Evolutionary conservation across 164 flowering plant species (phyloP).

Genomic region (Annona squamosa): DNA sequence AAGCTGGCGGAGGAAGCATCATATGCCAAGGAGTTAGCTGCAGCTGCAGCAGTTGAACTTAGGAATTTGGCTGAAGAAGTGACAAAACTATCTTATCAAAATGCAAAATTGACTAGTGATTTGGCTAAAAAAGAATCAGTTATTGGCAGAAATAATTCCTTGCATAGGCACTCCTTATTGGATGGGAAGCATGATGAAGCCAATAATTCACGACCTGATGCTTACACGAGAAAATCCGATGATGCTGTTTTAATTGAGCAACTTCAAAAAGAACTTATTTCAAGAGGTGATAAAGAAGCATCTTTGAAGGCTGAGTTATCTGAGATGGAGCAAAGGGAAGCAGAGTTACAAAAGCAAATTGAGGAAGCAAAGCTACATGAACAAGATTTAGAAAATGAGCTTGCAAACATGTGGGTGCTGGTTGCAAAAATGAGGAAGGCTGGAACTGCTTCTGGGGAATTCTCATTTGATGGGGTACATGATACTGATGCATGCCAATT

Average conservation of each 20-base stretch:
- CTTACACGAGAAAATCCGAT: conserved; percentile 22
- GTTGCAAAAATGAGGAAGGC: conserved; percentile 53
- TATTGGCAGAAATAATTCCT: conserved; percentile 24
- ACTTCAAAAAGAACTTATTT: conserved; percentile 42
- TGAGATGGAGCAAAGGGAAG: conserved; percentile 46
- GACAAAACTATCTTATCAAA: conserved; percentile 69
- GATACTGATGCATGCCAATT: conserved; percentile 7
- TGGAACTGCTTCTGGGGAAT: conserved; percentile 23
- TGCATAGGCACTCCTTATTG: conserved; percentile 24
- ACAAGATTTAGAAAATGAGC: conserved; percentile 62
- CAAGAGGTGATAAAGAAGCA: conserved; percentile 50
- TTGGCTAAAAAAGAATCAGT: conserved; percentile 39
- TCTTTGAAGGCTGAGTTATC: conserved; percentile 43
- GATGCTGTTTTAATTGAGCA: conserved; percentile 35
- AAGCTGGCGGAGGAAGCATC: conserved; percentile 84
- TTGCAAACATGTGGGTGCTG: conserved; percentile 76
- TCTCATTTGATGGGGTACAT: conserved; percentile 19
- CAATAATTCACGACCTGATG: conserved; percentile 21
- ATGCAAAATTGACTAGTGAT: conserved; percentile 59
- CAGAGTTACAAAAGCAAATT: conserved; percentile 40
- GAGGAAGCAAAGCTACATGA: conserved; percentile 59
- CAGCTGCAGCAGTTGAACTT: conserved; percentile 88
- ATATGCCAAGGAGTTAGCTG: conserved; percentile 83
- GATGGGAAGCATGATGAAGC: conserved; percentile 23
- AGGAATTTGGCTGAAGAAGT: conserved; percentile 81